Conservation (phyloP, 768 basidiomycete genomes). For the Hysterangium stoloniferum region DNA sequence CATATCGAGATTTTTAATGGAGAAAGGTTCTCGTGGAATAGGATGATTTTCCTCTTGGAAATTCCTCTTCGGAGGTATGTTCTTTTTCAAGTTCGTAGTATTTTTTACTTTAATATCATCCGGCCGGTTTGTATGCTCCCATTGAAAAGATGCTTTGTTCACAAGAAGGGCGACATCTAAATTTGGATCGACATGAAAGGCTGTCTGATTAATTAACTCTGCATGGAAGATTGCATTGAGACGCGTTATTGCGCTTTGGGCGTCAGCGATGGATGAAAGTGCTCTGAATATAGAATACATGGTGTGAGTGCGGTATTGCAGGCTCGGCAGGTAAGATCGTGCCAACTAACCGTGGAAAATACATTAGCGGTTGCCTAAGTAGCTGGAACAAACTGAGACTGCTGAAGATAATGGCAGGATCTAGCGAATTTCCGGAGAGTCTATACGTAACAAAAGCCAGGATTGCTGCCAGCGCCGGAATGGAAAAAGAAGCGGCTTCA, state of each 20-base stretch:
- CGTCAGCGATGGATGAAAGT: slow-evolving; percentile 56
- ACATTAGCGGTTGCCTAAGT: slow-evolving; percentile 63
- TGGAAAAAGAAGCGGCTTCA: slow-evolving; percentile 46
- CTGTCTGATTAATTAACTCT: slow-evolving; percentile 36
- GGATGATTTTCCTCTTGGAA: no score
- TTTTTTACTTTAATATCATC: slow-evolving; percentile 13
- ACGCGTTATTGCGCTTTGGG: slow-evolving; percentile 51
- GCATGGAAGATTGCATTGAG: slow-evolving; percentile 47
- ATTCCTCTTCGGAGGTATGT: slow-evolving; percentile 12
- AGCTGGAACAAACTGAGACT: slow-evolving; percentile 50
- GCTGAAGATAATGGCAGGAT: slow-evolving; percentile 63
- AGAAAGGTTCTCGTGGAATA: slow-evolving; percentile 35
- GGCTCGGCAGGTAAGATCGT: slow-evolving; percentile 7
- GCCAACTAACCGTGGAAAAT: slow-evolving; percentile 42
- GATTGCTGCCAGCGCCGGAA: slow-evolving; percentile 58
- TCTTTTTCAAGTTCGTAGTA: slow-evolving; percentile 2
- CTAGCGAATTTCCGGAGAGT: slow-evolving; percentile 41
- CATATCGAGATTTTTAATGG: slow-evolving; percentile 42
- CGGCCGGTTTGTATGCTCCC: slow-evolving; percentile 35
- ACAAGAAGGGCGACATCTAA: slow-evolving; percentile 44
- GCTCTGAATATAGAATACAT: slow-evolving; percentile 22
- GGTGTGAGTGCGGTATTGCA: slow-evolving; percentile 23
- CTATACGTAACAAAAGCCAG: slow-evolving; percentile 64
- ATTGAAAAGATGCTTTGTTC: slow-evolving; percentile 50
- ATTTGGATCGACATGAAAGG: slow-evolving; percentile 36